phyloP scores from a whole-genome alignment of 495 filamentous ascomycete genomes.

The Thozetella sp. region DNA sequence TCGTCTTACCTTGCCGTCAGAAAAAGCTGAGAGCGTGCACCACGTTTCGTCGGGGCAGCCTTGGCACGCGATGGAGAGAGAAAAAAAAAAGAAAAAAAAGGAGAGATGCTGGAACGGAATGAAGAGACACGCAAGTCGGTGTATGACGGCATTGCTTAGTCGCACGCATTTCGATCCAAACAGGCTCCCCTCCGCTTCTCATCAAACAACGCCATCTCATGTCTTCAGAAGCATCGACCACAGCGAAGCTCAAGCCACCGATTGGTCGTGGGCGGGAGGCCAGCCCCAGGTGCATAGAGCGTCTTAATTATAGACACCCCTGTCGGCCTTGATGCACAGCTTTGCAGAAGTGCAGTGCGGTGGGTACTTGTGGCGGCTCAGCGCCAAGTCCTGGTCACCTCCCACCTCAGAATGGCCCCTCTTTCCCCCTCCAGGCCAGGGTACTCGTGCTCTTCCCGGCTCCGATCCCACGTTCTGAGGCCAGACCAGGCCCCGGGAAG shows the following conservation, averaged over 20 bases:
- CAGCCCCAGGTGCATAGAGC: slow-evolving; percentile 14
- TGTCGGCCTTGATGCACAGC: slow-evolving; percentile 14
- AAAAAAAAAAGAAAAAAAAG: no score
- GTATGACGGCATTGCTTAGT: no score
- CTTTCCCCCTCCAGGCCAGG: slow-evolving; percentile 1
- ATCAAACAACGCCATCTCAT: slow-evolving; percentile 2
- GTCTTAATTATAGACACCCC: slow-evolving; percentile 23
- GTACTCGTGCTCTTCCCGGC: neutral
- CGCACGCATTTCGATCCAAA: neutral
- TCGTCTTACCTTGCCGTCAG: no score
- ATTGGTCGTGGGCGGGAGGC: neutral
- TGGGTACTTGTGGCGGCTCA: slow-evolving; percentile 10
- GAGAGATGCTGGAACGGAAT: no score
- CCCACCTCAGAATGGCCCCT: slow-evolving; percentile 2
- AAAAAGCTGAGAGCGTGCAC: no score
- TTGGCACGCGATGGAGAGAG: no score
- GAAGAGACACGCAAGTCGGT: no score
- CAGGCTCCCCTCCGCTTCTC: neutral
- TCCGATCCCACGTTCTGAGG: neutral
- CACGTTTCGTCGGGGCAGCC: no score
- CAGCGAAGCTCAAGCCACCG: neutral
- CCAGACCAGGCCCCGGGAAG: no score
- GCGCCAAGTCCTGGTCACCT: slow-evolving; percentile 9
- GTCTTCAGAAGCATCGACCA: neutral
- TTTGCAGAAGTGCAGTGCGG: neutral